Evolutionary conservation across 495 filamentous ascomycete species (phyloP), one percentile per base, ranked within the genome.

Genomic region (Aspergillus ellipticus): DNA sequence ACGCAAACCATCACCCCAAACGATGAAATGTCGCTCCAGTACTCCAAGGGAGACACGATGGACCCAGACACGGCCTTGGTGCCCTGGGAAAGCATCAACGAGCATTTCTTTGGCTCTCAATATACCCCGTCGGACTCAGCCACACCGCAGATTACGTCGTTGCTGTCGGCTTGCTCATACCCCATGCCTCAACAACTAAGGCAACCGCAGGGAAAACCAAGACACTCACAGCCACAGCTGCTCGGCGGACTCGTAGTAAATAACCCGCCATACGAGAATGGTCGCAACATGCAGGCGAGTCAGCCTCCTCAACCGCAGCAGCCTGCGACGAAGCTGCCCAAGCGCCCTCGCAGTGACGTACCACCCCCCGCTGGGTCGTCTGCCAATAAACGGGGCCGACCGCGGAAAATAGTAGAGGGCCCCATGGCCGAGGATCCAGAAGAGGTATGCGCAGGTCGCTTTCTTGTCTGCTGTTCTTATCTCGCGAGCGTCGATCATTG

Each of bases 81-180:
- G 21, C 45, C 45, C 15, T 48, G 45, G 45, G 45, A 48, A 28
- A 48, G 11, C 17, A 28, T 48, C 16, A 24, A 48, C 28, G 45
- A 48, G 24, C 45, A 29, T 3, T 29, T 48, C 22, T 48, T 48
- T 4, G 45, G 45, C 2, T 31, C 45, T 31, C n/a, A 15, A 2
- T 21, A 29, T 21, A 6, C 16, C 5, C n/a, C 15, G 7, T 48
- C 22, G 15, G 45, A 48, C 0, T 29, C 28, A 16, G 5, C 45
- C 6, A 16, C 45, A 5, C 22, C 45, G 13, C 46, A 66, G 31
- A 46, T 66, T 6, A 54, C 43, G 6, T 57, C 54, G 31, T 51
- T 66, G 48, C 64, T 66, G 17, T 66, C 64, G 6, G 58, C 65
- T 21, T 62, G 60, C 41, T 69, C 66, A 3, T 66, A 69, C 45